A percentile compares a stretch with the other conserved stretches of the same genome.
These are phyloP conservation scores for Leccinum rimulosum DNA, from an alignment of 768 basidiomycete species.

Conservation along the genomic window DNA sequence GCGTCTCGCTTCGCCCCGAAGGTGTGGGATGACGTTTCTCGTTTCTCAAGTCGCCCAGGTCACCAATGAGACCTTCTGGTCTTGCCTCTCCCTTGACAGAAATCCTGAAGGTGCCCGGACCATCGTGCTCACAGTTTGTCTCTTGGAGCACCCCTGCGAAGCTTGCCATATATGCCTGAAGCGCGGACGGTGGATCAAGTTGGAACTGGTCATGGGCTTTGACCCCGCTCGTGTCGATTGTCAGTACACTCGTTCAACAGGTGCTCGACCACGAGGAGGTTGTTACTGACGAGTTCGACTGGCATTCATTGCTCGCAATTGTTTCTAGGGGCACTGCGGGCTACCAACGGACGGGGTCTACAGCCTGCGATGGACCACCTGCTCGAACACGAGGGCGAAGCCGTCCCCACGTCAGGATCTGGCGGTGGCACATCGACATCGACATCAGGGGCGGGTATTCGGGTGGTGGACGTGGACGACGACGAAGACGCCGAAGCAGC, in stretches of 20 bases:
- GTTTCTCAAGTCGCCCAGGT: too few species aligned
- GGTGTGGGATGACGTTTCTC: too few species aligned
- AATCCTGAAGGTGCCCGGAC: too few species aligned
- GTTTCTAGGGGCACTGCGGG: slow-evolving; percentile 77
- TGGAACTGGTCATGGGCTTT: slow-evolving; percentile 66
- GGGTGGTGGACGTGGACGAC: slow-evolving; percentile 52
- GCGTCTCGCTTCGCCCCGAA: too few species aligned
- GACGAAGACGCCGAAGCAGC: slow-evolving; percentile 69
- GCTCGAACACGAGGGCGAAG: slow-evolving; percentile 72
- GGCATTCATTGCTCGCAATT: not conserved
- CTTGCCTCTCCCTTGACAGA: too few species aligned
- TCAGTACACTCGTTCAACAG: slow-evolving; percentile 37
- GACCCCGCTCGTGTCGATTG: slow-evolving; percentile 82
- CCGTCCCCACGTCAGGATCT: slow-evolving; percentile 35
- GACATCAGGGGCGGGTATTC: slow-evolving; percentile 4
- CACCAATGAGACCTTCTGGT: too few species aligned
- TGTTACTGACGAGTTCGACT: not conserved
- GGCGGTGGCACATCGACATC: not conserved
- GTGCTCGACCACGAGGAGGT: not conserved
- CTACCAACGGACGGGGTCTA: slow-evolving; percentile 78
- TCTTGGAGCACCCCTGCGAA: too few species aligned
- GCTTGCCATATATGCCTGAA: too few species aligned
- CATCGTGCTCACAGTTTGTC: too few species aligned
- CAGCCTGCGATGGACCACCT: slow-evolving; percentile 92
- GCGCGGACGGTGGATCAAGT: too few species aligned